phyloP scores from a whole-genome alignment of 1,139 yeast species.

The Sugiyamaella xylanicola region DNA sequence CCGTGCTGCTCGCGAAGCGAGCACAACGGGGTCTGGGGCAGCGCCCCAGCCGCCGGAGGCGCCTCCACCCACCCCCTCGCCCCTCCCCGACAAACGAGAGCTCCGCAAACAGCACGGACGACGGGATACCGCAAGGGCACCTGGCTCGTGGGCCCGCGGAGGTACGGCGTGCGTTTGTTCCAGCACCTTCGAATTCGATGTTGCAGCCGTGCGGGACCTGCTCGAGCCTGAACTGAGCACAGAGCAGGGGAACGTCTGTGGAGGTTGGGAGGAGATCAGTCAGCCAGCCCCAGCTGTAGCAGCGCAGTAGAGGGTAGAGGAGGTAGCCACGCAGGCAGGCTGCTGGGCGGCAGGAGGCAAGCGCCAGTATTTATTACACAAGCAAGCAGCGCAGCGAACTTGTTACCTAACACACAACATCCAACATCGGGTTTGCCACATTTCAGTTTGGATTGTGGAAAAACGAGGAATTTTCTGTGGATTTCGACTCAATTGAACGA shows the following conservation, averaged over 20 bases:
- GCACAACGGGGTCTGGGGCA: neutral
- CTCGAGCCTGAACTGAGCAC: neutral
- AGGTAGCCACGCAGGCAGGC: neutral
- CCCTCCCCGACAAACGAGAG: neutral
- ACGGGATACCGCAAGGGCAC: too few relatives aligned
- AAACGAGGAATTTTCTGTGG: neutral
- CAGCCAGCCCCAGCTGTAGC: too few relatives aligned
- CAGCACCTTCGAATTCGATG: neutral
- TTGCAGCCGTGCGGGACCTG: neutral
- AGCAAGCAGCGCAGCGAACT: neutral
- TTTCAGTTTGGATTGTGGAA: neutral
- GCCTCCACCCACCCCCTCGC: neutral
- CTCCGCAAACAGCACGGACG: too few relatives aligned
- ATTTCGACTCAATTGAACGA: neutral
- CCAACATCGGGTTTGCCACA: slow-evolving; percentile 3
- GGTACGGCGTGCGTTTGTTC: neutral
- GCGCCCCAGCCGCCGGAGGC: slow-evolving; percentile 2
- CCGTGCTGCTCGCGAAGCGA: neutral
- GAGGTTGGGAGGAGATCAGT: neutral
- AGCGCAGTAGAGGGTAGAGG: too few relatives aligned
- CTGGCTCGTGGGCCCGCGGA: slow-evolving; percentile 1
- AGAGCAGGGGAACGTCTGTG: neutral
- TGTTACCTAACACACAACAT: neutral
- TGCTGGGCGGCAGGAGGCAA: neutral
- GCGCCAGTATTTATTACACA: neutral